phyloP scores from a whole-genome alignment of 257 asterid genomes.

The Solanum clarkiae region DNA sequence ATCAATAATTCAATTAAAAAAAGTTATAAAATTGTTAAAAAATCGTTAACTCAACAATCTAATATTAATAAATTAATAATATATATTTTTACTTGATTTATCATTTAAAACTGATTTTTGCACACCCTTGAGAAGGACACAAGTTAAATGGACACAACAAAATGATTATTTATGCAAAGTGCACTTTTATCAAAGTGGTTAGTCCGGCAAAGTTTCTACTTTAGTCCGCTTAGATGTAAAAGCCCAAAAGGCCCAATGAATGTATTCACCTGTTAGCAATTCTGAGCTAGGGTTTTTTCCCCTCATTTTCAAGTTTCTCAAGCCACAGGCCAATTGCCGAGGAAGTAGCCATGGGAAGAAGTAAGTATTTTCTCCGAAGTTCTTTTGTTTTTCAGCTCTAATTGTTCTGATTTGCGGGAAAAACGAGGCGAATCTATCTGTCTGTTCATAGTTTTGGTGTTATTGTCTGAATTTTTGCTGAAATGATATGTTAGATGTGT shows the following conservation, averaged over 20 bases:
- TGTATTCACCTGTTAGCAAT: background rate
- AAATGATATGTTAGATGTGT: background rate
- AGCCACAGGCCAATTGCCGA: conserved; percentile 3
- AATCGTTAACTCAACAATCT: too few relatives aligned
- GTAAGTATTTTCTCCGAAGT: conserved; percentile 17
- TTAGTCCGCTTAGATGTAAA: too few relatives aligned
- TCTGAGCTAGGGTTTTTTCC: background rate
- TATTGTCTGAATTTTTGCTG: background rate
- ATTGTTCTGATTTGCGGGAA: background rate
- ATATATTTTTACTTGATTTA: too few relatives aligned
- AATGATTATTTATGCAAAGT: too few relatives aligned
- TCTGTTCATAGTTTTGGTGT: background rate
- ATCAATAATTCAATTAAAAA: too few relatives aligned
- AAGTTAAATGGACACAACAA: too few relatives aligned
- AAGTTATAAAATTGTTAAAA: too few relatives aligned
- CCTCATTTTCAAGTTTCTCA: background rate
- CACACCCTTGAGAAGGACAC: too few relatives aligned
- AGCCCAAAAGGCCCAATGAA: background rate
- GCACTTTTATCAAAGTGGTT: too few relatives aligned
- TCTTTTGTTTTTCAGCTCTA: background rate
- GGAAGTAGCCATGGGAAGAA: conserved; percentile 56
- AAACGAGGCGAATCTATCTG: background rate
- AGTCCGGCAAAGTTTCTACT: background rate
- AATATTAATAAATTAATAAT: too few relatives aligned
- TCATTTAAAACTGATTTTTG: too few relatives aligned